These are phyloP conservation scores for Xerocomellus dryophilus DNA, from an alignment of 768 basidiomycete genomes.

Conservation along the genomic window DNA sequence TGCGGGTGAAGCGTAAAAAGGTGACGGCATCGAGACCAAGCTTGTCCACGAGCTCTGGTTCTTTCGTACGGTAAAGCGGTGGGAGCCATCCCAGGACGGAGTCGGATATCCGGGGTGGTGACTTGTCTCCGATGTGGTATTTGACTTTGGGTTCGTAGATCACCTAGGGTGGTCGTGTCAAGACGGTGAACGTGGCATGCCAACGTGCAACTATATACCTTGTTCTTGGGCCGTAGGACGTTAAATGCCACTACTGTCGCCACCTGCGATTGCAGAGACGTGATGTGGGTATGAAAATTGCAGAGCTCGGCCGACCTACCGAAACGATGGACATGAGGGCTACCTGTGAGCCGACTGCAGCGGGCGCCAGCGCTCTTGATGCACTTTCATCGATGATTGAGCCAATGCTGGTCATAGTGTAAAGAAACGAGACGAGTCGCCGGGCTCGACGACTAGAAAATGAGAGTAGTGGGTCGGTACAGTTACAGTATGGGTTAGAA, in stretches of 20 bases:
- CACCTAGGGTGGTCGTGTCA: conserved; percentile 45
- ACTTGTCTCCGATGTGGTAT: conserved; percentile 75
- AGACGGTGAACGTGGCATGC: neutral
- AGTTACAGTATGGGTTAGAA: conserved; percentile 2
- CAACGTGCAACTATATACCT: conserved; percentile 42
- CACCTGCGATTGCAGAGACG: conserved; percentile 38
- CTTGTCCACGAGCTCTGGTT: conserved; percentile 85
- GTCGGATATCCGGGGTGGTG: conserved; percentile 77
- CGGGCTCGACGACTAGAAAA: conserved; percentile 15
- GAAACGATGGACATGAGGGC: conserved; percentile 70
- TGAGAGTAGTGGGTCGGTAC: conserved; percentile 20
- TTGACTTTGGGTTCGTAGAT: conserved; percentile 94
- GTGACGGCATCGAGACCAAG: conserved; percentile 91
- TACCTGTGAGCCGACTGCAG: conserved; percentile 77
- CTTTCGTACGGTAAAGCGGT: conserved; percentile 77
- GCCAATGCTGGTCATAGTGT: conserved; percentile 32
- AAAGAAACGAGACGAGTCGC: conserved; percentile 17
- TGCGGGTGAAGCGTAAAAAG: conserved; percentile 87
- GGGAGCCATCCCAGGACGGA: conserved; percentile 88
- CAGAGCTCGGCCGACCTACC: conserved; percentile 41
- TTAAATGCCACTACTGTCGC: conserved; percentile 78
- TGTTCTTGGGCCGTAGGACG: conserved; percentile 83
- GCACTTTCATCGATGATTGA: conserved; percentile 33
- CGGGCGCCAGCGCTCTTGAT: conserved; percentile 70
- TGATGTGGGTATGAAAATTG: neutral